Evolutionary conservation across 306 rosid genomes (phyloP), one percentile per base, ranked within the genome.

Genomic region (Psophocarpus tetragonolobus): DNA sequence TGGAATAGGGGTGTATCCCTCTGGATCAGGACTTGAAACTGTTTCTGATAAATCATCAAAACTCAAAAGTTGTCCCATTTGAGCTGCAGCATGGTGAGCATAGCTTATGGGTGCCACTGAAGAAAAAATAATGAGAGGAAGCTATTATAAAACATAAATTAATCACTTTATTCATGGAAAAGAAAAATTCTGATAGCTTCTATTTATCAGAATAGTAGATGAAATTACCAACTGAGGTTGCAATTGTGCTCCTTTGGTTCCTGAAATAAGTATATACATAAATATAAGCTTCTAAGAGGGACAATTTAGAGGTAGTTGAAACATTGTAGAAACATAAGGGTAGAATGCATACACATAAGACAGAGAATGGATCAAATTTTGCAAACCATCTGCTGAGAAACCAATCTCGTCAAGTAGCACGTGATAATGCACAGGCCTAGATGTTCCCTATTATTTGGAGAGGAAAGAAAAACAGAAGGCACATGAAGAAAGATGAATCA

Each of bases 381-480:
- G 97, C 83, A 95, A 74, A 69, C 47, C 93, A 68, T 95, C 98
- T 2, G 88, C 87, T 0, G 98, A 88, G 86, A 95, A 91, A 71
- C 97, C 98, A 45, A 92, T 95, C 88, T 95, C 97, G 73, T 95
- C 98, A 29, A 92, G 78, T 83, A 92, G 77, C 71, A 92, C 97
- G 47, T 92, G 97, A 82, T 92, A 95, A 81, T 91, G 97, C 9
- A 88, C 92, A 2, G 97, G 97, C 86, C 90, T 88, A 17, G 97
- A 87, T 44, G 97, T 95, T 81, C 97, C 98, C 97, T 95, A 65
- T 77, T 50, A 77, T 60, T 73, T 42, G 64, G 26, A 75, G 41
- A 36, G 30, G 27, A 79, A 76, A 23, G 53, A 47, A 45, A 64
- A 26, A 57, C 54, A 62, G 6, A 71, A 47, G 14, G 80, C 5